phyloP scores from a whole-genome alignment of 345 rosid genomes.

The Salix dunnii region DNA sequence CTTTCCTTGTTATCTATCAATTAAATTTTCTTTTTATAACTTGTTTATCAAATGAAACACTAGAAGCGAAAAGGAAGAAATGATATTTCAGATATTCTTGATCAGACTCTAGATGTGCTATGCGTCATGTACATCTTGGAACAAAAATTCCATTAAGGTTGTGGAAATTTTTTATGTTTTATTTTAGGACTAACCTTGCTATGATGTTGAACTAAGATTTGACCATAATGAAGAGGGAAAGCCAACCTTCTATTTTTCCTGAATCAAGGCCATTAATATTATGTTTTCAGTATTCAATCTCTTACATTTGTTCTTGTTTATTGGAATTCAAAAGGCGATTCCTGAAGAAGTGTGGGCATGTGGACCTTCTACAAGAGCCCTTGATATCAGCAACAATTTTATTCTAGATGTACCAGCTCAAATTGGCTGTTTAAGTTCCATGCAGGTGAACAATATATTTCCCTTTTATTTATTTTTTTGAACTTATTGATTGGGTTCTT shows the following conservation, averaged over 20 bases:
- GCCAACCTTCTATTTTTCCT: neutral
- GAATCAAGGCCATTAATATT: too few relatives aligned
- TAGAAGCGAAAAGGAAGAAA: too few relatives aligned
- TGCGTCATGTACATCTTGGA: too few relatives aligned
- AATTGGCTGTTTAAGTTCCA: constrained; percentile 47
- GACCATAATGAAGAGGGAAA: too few relatives aligned
- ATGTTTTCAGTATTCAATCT: neutral
- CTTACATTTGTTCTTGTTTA: constrained; percentile 13
- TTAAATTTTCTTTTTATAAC: neutral
- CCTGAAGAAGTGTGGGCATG: constrained; percentile 75
- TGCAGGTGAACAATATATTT: constrained; percentile 42
- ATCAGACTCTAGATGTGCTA: too few relatives aligned
- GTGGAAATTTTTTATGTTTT: too few relatives aligned
- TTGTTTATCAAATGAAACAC: neutral
- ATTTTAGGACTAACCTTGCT: too few relatives aligned
- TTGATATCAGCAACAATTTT: constrained; percentile 61
- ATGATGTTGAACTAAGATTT: too few relatives aligned
- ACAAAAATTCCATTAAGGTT: too few relatives aligned
- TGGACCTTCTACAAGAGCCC: constrained; percentile 55
- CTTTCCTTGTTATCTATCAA: neutral
- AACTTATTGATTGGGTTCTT: neutral
- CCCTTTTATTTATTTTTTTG: constrained; percentile 1
- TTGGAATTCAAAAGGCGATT: constrained; percentile 48
- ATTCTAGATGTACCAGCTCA: constrained; percentile 50
- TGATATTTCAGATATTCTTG: too few relatives aligned